Base-by-base conservation (phyloP, 345 rosid species). In the Salix purpurea region DNA sequence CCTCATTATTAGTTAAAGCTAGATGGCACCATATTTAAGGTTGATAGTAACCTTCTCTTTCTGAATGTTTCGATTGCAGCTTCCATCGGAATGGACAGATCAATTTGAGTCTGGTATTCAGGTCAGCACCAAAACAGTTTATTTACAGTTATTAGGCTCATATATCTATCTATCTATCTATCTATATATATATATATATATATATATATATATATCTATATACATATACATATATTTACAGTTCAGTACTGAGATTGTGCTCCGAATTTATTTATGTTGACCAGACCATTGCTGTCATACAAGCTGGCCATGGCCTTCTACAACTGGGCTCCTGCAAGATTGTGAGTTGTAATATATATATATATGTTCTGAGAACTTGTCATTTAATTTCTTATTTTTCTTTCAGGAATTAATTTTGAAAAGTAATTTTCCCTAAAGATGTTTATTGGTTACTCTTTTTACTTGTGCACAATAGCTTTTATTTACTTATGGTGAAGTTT, bases 101-200 rank as follows among this genome's bases (percentile, higher is more conserved):
- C 99, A 96, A 78, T 96, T 96, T 74, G 99, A 93, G 82, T 96
- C 99, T 34, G 99, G 99, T 75, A 96, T 96, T 83, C 97, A 96
- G 99, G 98, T 92, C 74, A 80, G 87, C 64, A 32, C 32, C 2
- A 18, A 26, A 73, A 70, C 36, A 56, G 64, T 44, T 64, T 9
- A 7, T 44, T 66, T 68, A 73, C 70, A 8, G 12, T 24, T 61
- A 16, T 30, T 48, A n/a, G 62, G 42, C 61, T 72, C 39, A 46
- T 77, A 67, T 60, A 4, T 32, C 4, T n/a, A n/a, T n/a, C n/a
- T n/a, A n/a, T n/a, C n/a, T n/a, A n/a, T n/a, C n/a, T n/a, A n/a
- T n/a, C n/a, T n/a, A n/a, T 32, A 67, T 60, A 30, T 2, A 30
- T 30, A 30, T 30, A 30, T 2, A 30, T 30, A 32, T 32, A 32